Evolutionary conservation across 108 stramenopile species (phyloP).

Genomic region (Cyclotella cryptica): DNA sequence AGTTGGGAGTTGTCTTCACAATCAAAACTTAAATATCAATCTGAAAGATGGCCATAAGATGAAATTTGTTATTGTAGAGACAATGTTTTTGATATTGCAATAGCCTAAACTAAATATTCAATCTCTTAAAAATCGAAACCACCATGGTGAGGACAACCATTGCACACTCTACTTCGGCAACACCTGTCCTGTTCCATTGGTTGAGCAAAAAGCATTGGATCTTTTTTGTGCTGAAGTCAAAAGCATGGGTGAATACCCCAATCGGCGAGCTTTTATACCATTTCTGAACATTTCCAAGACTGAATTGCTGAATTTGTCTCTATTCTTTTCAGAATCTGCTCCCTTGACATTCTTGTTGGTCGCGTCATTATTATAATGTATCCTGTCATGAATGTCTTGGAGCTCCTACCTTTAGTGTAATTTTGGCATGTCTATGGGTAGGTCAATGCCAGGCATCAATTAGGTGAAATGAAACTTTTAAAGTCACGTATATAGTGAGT

Average conservation of each 20-base stretch:
- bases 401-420: constrained; percentile 85
- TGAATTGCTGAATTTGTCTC: constrained; percentile 70
- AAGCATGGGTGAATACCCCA: constrained; percentile 77
- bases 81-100: too few relatives aligned
- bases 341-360: constrained; percentile 93
- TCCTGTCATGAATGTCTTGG: constrained; percentile 43
- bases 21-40: too few relatives aligned
- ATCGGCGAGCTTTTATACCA: constrained; percentile 71
- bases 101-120: too few relatives aligned
- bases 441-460: constrained; percentile 93
- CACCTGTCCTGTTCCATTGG: too few relatives aligned
- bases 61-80: too few relatives aligned
- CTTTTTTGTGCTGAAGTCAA: constrained; percentile 85
- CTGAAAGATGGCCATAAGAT: too few relatives aligned
- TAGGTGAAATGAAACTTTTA: constrained; percentile 91
- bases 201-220: too few relatives aligned
- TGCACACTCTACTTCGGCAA: too few relatives aligned
- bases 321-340: constrained; percentile 55
- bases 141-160: too few relatives aligned
- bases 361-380: constrained; percentile 94
- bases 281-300: constrained; percentile 67
- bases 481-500: constrained; percentile 62
- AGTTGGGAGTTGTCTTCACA: background rate
- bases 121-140: too few relatives aligned
- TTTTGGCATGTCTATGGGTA: constrained; percentile 88